Evolutionary conservation across 2,329 filamentous ascomycete genomes (phyloP), one percentile per base, ranked within the genome.

Genomic region (Dendrostoma leiphaemia): DNA sequence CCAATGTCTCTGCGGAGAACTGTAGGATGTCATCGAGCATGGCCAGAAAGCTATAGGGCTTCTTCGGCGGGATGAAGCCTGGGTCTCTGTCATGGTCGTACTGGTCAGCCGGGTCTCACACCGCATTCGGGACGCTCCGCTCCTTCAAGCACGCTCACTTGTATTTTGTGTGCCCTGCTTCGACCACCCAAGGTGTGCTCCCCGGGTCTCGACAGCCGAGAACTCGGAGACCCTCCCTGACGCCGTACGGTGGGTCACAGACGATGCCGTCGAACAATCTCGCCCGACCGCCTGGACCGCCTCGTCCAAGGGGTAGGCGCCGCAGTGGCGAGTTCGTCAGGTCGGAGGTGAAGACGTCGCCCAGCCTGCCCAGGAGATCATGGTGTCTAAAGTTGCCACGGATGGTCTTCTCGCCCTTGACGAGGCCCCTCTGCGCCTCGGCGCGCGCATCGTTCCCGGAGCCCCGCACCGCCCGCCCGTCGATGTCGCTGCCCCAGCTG

Each of bases 211-310:
- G 84, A 51, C 83, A 81, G 1, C 94, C 94, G 1, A 99, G 77
- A 2, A 99, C 93, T 64, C 89, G 89, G 56, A 97, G 71, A 0
- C 94, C 94, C 70, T 99, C 94, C 45, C 94, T 81, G 6, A 99
- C 91, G 2, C 94, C 94, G 66, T 99, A 99, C 0, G 94, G 94
- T 17, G 94, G 94, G 72, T 99, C 94, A 64, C 92, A 97, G 6
- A 97, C 79, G 56, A 99, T 96, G 4, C 90, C 92, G 69, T 99
- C 92, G 56, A 97, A 84, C 60, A 87, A 80, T 48, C 82, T 69
- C 21, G 59, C 61, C 38, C 12, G 56, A 3, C 55, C 56, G 3
- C 63, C 64, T 31, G 61, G 54, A 5, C 50, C 53, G 12, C 58
- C 61, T 5, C 47, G 44, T 15, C n/a, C 65, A 69, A 69, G 64